phyloP scores from a whole-genome alignment of 331 rosid species.

The Telfairia occidentalis region DNA sequence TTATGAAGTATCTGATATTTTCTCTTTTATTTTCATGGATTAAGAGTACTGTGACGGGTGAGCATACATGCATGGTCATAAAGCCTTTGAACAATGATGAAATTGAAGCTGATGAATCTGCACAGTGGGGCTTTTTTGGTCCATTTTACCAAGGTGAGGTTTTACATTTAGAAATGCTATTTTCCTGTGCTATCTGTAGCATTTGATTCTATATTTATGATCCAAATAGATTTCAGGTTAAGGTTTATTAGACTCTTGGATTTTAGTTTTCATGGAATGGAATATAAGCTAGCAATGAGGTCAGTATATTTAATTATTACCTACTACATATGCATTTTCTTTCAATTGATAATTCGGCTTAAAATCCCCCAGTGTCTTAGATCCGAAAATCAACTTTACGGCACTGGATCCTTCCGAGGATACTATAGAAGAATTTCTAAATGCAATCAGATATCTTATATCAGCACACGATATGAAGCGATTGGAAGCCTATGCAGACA shows the following conservation, averaged over 20 bases:
- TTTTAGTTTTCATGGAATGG: conserved; percentile 50
- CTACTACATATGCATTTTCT: conserved; percentile 11
- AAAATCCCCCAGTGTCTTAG: conserved; percentile 56
- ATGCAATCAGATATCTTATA: conserved; percentile 41
- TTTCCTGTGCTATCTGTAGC: not conserved
- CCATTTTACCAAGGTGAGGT: conserved; percentile 44
- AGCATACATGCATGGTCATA: conserved; percentile 85
- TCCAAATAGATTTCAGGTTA: conserved; percentile 54
- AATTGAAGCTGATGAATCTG: conserved; percentile 55
- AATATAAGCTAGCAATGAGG: conserved; percentile 88
- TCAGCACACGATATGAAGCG: conserved; percentile 90
- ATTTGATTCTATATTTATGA: not conserved
- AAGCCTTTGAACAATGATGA: conserved; percentile 84
- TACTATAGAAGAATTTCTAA: conserved; percentile 28
- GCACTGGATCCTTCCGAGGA: conserved; percentile 29
- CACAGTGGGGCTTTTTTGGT: conserved; percentile 50
- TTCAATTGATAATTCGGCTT: conserved; percentile 15
- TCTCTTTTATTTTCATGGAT: conserved; percentile 6
- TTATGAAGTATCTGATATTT: not conserved
- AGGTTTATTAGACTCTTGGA: conserved; percentile 59
- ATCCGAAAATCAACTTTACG: conserved; percentile 75
- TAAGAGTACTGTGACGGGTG: conserved; percentile 78
- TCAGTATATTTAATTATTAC: conserved; percentile 24
- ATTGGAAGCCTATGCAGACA: conserved; percentile 71
- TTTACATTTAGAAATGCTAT: not conserved